phyloP scores from a whole-genome alignment of 257 asterid species.

The Fraxinus americana region DNA sequence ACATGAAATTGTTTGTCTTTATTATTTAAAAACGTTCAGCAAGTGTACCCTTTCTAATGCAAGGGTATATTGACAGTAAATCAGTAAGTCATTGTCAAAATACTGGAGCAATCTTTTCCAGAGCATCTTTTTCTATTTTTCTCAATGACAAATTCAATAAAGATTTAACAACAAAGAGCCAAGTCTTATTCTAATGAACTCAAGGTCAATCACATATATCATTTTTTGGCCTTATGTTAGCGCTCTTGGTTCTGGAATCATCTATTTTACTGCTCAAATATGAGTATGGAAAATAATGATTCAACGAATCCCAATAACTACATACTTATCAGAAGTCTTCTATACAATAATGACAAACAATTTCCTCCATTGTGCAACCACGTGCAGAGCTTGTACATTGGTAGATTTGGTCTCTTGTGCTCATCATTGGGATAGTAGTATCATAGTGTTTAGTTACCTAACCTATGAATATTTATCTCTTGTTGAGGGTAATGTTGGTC shows the following conservation, averaged over 20 bases:
- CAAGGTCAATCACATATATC: not conserved
- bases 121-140: not conserved
- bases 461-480: not conserved
- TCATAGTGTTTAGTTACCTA: not conserved
- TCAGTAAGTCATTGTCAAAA: not conserved
- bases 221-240: not conserved
- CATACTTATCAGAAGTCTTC: not conserved
- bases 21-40: not conserved
- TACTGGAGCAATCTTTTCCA: not conserved
- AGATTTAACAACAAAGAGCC: not conserved
- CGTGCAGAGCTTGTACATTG: constrained; percentile 1
- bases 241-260: not conserved
- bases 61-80: not conserved
- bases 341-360: not conserved
- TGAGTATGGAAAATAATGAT: not conserved
- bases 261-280: not conserved
- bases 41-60: not conserved
- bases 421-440: not conserved
- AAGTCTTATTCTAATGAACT: not conserved
- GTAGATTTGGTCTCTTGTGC: not conserved
- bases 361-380: not conserved
- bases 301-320: not conserved
- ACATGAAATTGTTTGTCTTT: not conserved
- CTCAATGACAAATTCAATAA: not conserved
- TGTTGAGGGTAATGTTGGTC: not conserved